These are phyloP conservation scores for Isabelozyma pseudorhagii DNA, from an alignment of 805 yeast genomes.

Conservation along the genomic window DNA sequence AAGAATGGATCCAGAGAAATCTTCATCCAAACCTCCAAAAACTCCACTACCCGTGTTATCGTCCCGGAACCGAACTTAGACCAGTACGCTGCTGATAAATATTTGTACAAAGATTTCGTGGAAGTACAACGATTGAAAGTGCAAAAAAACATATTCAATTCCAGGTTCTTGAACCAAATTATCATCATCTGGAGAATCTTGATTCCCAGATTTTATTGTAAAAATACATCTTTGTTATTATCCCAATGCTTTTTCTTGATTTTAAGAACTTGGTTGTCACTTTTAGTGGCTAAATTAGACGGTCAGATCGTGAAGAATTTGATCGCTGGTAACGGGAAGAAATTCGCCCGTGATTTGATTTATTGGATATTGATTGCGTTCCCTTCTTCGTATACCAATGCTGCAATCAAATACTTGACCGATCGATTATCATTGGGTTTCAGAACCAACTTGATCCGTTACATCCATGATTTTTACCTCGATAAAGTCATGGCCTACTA, in stretches of 20 bases:
- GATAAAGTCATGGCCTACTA: slow-evolving; percentile 80
- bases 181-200: slow-evolving; percentile 75
- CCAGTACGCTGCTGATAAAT: slow-evolving; percentile 53
- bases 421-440: slow-evolving; percentile 76
- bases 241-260: slow-evolving; percentile 74
- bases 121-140: slow-evolving; percentile 27
- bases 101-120: slow-evolving; percentile 46
- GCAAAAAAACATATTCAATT: slow-evolving; percentile 41
- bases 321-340: slow-evolving; percentile 73
- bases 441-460: slow-evolving; percentile 78
- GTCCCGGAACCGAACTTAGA: slow-evolving; percentile 48
- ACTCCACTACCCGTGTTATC: slow-evolving; percentile 35
- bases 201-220: slow-evolving; percentile 70
- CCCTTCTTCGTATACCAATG: slow-evolving; percentile 90
- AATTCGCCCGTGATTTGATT: slow-evolving; percentile 70
- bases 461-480: slow-evolving; percentile 85
- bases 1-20: slow-evolving; percentile 47
- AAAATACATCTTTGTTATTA: slow-evolving; percentile 60
- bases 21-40: slow-evolving; percentile 44
- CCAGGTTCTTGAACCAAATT: slow-evolving; percentile 70
- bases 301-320: slow-evolving; percentile 90
- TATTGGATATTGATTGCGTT: slow-evolving; percentile 89
- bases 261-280: slow-evolving; percentile 81
- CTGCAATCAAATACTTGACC: slow-evolving; percentile 80
- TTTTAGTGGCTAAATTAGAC: slow-evolving; percentile 83